Base-by-base conservation (phyloP, 441 rosid genomes). In the Arabidopsis hybrid region DNA sequence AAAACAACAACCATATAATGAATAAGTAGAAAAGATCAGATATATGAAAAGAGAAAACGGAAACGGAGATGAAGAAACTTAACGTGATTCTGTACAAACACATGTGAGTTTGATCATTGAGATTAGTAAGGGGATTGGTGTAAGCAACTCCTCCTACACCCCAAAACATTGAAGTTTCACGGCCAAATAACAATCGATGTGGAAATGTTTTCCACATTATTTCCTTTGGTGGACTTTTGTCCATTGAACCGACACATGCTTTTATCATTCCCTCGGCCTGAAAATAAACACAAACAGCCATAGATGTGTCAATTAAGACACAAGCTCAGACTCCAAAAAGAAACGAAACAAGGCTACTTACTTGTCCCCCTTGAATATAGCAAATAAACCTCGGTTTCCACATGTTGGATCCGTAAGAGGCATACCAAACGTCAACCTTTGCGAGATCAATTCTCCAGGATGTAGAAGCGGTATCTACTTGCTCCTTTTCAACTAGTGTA, bases 81-180 rank as follows among this genome's bases (percentile, higher is more conserved):
- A 81, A 93, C 96, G 98, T 95, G 62, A 95, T 91, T 80, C 83
- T 90, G 75, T 95, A 89, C 62, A 91, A 73, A 82, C 93, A 84
- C 84, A 89, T 18, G 82, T 83, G 75, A 55, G 89, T 64, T 80
- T 78, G 83, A 31, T 89, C 85, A 69, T 74, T 73, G 73, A 4
- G 42, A 68, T 67, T 72, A 74, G 83, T 56, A 80, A 74, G 72
- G 13, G 98, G 98, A 53, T 88, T 84, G 76, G 83, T 80, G 71
- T 91, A 95, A 81, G 98, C 97, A 84, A 74, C 94, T 53, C 98
- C 96, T 75, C 99, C 99, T 32, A 76, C 81, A 71, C 97, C 97
- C 98, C 98, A 93, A 36, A 82, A 77, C 38, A 0, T 51, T 10
- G 88, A 62, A 66, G 83, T 89, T 34, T 91, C 87, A 18, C 59